phyloP scores from a whole-genome alignment of 352 stramenopile genomes.

The Pythium myriotylum region DNA sequence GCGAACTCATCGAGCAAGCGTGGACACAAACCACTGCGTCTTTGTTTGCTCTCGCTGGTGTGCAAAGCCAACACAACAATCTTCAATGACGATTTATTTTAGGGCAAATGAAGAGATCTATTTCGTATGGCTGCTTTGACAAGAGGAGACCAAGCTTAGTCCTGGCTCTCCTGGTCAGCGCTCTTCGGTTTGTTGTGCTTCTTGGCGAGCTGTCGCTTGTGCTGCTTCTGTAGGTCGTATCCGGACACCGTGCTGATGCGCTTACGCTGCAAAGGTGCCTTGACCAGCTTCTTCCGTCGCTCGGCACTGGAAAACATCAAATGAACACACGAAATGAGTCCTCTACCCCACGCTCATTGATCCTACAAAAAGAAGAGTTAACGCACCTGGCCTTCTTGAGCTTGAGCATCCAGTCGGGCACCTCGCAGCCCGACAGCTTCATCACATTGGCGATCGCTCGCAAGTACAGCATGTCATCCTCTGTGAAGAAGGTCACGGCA shows the following conservation, averaged over 20 bases:
- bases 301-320: slow-evolving; percentile 49
- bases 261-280: slow-evolving; percentile 67
- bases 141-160: neutral
- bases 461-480: slow-evolving; percentile 94
- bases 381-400: slow-evolving; percentile 91
- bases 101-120: neutral
- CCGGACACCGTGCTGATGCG: slow-evolving; percentile 87
- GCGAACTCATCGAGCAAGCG: slow-evolving; percentile 9
- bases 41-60: no score
- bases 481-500: slow-evolving; percentile 98
- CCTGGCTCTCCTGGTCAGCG: neutral
- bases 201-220: slow-evolving; percentile 61
- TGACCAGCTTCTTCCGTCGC: slow-evolving; percentile 82
- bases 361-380: neutral
- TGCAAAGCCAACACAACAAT: no score
- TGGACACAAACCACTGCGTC: no score
- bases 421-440: slow-evolving; percentile 96
- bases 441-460: slow-evolving; percentile 98
- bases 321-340: slow-evolving; percentile 2
- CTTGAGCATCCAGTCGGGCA: slow-evolving; percentile 98
- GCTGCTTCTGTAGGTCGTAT: slow-evolving; percentile 86
- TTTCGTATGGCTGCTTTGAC: neutral
- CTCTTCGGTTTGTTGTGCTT: slow-evolving; percentile 12
- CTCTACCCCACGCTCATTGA: neutral
- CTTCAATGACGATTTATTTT: no score